phyloP scores from a whole-genome alignment of 495 filamentous ascomycete genomes.

The Talaromyces ruber region DNA sequence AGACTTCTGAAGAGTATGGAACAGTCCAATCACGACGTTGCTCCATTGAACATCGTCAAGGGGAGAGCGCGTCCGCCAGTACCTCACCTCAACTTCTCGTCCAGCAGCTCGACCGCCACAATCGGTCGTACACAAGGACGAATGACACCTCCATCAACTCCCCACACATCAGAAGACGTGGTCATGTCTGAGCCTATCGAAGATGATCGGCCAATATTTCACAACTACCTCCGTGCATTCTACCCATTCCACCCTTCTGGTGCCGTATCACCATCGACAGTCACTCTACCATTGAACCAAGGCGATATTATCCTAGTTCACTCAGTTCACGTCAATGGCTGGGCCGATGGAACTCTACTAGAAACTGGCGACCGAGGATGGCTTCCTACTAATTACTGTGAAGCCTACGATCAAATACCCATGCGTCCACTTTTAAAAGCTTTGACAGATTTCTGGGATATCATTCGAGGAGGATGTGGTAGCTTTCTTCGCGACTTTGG shows the following conservation, averaged over 20 bases:
- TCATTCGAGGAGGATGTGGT: conserved; percentile 61
- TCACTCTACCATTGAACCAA: conserved; percentile 79
- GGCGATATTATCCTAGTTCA: conserved; percentile 93
- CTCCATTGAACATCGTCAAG: conserved; percentile 67
- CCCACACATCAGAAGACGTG: conserved; percentile 48
- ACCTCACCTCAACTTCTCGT: conserved; percentile 11
- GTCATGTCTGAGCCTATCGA: conserved; percentile 41
- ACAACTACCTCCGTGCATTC: conserved; percentile 94
- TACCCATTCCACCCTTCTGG: conserved; percentile 82
- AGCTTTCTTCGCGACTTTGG: conserved; percentile 64
- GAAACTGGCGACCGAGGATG: conserved; percentile 84
- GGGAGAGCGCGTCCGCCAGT: conserved; percentile 36
- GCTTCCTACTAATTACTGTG: conserved; percentile 98
- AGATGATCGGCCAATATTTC: conserved; percentile 58
- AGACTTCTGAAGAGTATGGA: conserved; percentile 20
- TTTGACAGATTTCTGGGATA: conserved; percentile 86
- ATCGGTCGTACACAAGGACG: conserved; percentile 13
- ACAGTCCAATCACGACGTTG: conserved; percentile 46
- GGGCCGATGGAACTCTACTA: conserved; percentile 96
- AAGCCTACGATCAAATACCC: conserved; percentile 78
- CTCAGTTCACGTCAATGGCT: conserved; percentile 96
- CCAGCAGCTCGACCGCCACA: conserved; percentile 27
- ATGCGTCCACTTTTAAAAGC: conserved; percentile 82
- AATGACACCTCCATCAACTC: conserved; percentile 69
- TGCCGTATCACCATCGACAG: conserved; percentile 62